A percentile compares a stretch with the other conserved stretches of the same genome.
Conservation (phyloP, 768 basidiomycete genomes). For the Leccinum imitatum region DNA sequence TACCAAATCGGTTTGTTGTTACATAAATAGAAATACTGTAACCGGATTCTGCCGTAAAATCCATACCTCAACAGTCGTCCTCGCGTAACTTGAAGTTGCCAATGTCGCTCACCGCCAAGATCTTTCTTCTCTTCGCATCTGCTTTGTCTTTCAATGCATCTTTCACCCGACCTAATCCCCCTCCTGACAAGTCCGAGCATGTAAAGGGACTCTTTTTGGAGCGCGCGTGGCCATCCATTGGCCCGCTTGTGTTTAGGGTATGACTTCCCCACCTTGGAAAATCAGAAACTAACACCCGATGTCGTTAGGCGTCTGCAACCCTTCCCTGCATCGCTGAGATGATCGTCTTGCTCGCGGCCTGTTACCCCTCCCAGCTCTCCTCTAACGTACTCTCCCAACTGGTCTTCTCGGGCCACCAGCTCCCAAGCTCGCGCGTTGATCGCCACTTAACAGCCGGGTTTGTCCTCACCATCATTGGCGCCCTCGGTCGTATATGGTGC, state of each 20-base stretch:
- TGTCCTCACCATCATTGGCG: background rate
- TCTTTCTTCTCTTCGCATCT: background rate
- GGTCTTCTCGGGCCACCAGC: background rate
- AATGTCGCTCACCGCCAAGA: no score
- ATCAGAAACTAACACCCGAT: background rate
- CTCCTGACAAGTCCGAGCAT: background rate
- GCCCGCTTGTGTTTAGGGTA: background rate
- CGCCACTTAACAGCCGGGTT: background rate
- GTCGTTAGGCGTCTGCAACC: background rate
- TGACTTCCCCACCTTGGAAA: background rate
- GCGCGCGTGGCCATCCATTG: background rate
- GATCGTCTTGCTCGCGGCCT: background rate
- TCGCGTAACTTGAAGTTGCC: no score
- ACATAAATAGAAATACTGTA: no score
- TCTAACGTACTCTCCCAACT: background rate
- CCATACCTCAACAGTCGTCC: no score
- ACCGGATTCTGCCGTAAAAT: no score
- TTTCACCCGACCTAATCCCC: background rate
- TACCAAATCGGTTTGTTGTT: no score
- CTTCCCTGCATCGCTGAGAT: background rate
- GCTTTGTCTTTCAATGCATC: background rate
- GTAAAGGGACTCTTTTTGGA: background rate
- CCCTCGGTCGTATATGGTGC: background rate
- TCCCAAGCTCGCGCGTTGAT: background rate
- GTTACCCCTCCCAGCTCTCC: background rate